Conservation (phyloP, 176 grass and related monocot species). For the Neostapfia colusana region DNA sequence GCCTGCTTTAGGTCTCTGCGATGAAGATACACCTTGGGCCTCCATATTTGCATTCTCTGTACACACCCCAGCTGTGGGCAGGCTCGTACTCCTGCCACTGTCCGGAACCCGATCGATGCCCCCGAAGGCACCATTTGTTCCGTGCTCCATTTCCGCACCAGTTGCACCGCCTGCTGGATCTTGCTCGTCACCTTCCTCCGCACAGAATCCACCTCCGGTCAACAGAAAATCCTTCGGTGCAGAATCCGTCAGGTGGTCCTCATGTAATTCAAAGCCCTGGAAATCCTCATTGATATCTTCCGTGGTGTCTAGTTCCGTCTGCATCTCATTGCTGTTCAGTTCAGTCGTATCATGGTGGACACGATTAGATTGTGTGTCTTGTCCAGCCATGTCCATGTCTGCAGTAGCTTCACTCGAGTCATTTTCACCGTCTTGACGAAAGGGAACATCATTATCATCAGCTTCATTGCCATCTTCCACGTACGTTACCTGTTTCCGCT, state of each 20-base stretch:
- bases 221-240: slow-evolving; percentile 50
- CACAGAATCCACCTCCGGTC: slow-evolving; percentile 75
- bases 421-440: slow-evolving; percentile 34
- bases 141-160: slow-evolving; percentile 19
- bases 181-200: slow-evolving; percentile 48
- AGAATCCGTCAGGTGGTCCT: slow-evolving; percentile 17
- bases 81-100: neutral
- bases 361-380: slow-evolving; percentile 30
- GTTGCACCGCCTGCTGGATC: slow-evolving; percentile 14
- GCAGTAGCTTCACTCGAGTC: slow-evolving; percentile 23
- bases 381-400: slow-evolving; percentile 27
- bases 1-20: neutral
- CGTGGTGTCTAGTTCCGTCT: neutral
- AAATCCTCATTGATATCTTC: slow-evolving; percentile 30
- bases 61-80: neutral
- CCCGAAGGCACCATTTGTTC: slow-evolving; percentile 23
- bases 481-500: slow-evolving; percentile 68
- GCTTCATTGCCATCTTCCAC: slow-evolving; percentile 63
- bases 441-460: slow-evolving; percentile 31
- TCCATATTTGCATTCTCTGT: slow-evolving; percentile 30
- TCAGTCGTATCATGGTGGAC: slow-evolving; percentile 36
- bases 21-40: slow-evolving; percentile 7
- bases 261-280: neutral
- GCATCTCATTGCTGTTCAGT: slow-evolving; percentile 23
- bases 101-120: slow-evolving; percentile 12